Base-by-base conservation (phyloP, 257 asterid genomes). In the Lantana camara region DNA sequence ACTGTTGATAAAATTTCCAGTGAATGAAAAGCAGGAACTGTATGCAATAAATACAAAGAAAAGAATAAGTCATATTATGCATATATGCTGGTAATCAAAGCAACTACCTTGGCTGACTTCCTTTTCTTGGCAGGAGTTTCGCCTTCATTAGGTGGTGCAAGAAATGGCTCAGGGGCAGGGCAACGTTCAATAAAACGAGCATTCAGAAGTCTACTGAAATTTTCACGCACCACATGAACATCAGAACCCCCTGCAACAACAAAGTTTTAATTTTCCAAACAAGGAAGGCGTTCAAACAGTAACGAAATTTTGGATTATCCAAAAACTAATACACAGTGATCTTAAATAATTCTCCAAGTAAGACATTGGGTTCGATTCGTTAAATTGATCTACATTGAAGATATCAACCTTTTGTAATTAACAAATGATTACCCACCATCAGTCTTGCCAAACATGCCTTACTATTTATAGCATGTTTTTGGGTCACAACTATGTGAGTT, bases 161-260 rank as follows among this genome's bases (percentile, higher is more conserved):
- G 81, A 78, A 78, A 75, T 60, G 97, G 97, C 42, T 78, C 95
- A 64, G 96, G 93, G 60, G 80, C 88, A 17, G 99, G 99, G 59
- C 99, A 90, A 9, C 91, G 90, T 73, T 93, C 99, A 75, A 93
- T 74, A 70, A 84, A 88, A 55, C 86, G 78, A 40, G 89, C 86
- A 65, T 56, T 60, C 69, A 84, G 83, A 73, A 93, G 96, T 73
- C 55, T 80, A 35, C 22, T 71, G 79, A 93, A 84, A 76, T 57
- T 78, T 63, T 84, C 90, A 38, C 46, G 77, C 63, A 78, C 64
- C 60, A 30, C 70, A 52, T 71, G 72, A 68, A 20, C 67, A 59
- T 73, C 81, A 70, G 73, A 70, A 72, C 72, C 71, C 66, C 80
- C 98, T 92, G 85, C 65, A 67, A 44, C 22, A 73, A 71, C 24